A percentile compares a stretch with the other conserved stretches of the same genome.
phyloP scores from a whole-genome alignment of 495 filamentous ascomycete genomes.

The Hypoxylon fragiforme region DNA sequence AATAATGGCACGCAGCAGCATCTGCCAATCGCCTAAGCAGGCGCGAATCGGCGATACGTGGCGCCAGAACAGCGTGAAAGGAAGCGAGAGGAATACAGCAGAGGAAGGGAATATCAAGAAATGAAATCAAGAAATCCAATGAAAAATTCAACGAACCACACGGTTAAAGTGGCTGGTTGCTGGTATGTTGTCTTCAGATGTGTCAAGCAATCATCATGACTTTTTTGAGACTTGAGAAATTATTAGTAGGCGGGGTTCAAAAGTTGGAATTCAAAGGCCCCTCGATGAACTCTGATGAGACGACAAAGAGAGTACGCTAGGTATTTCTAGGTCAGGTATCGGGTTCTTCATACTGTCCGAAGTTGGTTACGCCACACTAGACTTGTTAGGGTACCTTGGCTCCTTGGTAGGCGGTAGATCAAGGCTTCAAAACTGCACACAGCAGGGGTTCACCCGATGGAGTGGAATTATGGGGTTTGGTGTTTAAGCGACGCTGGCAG shows the following conservation, averaged over 20 bases:
- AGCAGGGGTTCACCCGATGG: constrained; percentile 14
- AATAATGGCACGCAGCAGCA: constrained; percentile 27
- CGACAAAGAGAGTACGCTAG: constrained; percentile 17
- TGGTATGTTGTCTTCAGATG: constrained; percentile 10
- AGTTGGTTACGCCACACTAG: constrained; percentile 6
- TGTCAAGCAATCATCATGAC: too few relatives aligned
- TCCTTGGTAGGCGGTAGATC: not conserved
- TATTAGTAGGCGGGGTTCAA: constrained; percentile 1
- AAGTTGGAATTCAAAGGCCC: constrained; percentile 14
- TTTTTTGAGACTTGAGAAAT: too few relatives aligned
- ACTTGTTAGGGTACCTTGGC: not conserved
- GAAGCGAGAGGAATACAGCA: not conserved
- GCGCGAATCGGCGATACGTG: constrained; percentile 30
- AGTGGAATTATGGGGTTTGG: constrained; percentile 14
- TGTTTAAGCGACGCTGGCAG: too few relatives aligned
- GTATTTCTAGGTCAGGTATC: too few relatives aligned
- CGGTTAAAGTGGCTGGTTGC: constrained; percentile 13
- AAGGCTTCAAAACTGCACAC: constrained; percentile 1
- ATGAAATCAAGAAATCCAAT: too few relatives aligned
- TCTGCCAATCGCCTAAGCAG: constrained; percentile 25
- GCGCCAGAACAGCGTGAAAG: constrained; percentile 12
- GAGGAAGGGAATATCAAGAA: constrained; percentile 26
- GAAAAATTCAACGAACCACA: constrained; percentile 7
- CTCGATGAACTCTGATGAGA: constrained; percentile 28
- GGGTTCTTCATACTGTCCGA: constrained; percentile 16